Evolutionary conservation across 2,329 filamentous ascomycete species (phyloP).

Genomic region (Epichloe uncinata): DNA sequence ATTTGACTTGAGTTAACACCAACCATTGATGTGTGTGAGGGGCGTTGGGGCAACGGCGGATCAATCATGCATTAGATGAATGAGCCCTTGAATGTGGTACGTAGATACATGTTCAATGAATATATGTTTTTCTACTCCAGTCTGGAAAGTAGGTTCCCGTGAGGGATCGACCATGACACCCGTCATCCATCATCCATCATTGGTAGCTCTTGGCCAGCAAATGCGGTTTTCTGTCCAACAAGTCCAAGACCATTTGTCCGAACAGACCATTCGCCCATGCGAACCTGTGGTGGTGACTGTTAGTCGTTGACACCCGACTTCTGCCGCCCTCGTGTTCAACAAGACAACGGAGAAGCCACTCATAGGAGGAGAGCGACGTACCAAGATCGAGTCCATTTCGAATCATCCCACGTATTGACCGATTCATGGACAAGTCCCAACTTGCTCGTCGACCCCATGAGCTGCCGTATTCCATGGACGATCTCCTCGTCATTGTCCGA

Average conservation of each 20-base stretch:
- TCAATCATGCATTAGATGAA: constrained; percentile 1
- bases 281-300: constrained; percentile 42
- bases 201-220: constrained; percentile 41
- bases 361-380: constrained; percentile 8
- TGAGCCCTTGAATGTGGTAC: not conserved
- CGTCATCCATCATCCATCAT: constrained; percentile 1
- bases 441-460: constrained; percentile 57
- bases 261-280: constrained; percentile 86
- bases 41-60: not conserved
- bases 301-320: too few relatives aligned
- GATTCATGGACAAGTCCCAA: constrained; percentile 68
- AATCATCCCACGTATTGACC: constrained; percentile 20
- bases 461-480: constrained; percentile 41
- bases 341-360: not conserved
- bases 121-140: too few relatives aligned
- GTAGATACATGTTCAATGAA: too few relatives aligned
- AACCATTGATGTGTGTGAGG: not conserved
- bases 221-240: constrained; percentile 59
- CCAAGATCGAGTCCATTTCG: constrained; percentile 24
- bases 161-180: too few relatives aligned
- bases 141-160: too few relatives aligned
- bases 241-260: constrained; percentile 65
- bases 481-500: constrained; percentile 66
- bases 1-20: constrained; percentile 60
- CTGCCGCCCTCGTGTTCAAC: not conserved